A percentile compares a stretch with the other conserved stretches of the same genome.
These are phyloP conservation scores for Smithsoniella earleae DNA, from an alignment of 163 green algal genomes.

Conservation along the genomic window DNA sequence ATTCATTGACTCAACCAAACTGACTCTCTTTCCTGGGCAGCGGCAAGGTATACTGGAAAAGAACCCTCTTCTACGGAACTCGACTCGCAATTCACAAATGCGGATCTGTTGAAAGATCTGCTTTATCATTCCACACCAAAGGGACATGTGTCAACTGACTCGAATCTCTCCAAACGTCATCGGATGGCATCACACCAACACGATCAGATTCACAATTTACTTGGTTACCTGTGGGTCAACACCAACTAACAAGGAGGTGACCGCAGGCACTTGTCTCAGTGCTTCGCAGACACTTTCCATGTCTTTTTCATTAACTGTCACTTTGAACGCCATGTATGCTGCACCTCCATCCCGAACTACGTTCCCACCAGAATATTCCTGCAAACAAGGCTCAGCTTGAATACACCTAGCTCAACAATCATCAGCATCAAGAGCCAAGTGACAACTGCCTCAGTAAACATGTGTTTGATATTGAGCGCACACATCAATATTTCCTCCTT, in stretches of 20 bases:
- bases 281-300: constrained; percentile 4
- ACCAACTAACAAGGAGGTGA: neutral
- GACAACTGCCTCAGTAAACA: neutral
- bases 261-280: neutral
- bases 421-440: neutral
- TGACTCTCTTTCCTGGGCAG: too few species aligned
- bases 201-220: too few species aligned
- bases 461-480: neutral
- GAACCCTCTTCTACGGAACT: too few species aligned
- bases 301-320: neutral
- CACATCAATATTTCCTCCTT: constrained; percentile 54
- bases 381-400: neutral
- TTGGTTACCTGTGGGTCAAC: too few species aligned
- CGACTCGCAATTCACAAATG: too few species aligned
- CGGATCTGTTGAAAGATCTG: too few species aligned
- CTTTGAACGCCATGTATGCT: constrained; percentile 17
- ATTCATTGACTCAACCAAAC: too few species aligned
- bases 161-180: too few species aligned
- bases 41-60: too few species aligned
- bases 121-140: too few species aligned
- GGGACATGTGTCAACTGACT: too few species aligned
- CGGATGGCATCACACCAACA: too few species aligned
- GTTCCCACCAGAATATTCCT: constrained; percentile 27
- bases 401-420: neutral
- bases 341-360: neutral